phyloP scores from a whole-genome alignment of 192 early-diverging fungal genomes.

The Rhizophagus sp. region DNA sequence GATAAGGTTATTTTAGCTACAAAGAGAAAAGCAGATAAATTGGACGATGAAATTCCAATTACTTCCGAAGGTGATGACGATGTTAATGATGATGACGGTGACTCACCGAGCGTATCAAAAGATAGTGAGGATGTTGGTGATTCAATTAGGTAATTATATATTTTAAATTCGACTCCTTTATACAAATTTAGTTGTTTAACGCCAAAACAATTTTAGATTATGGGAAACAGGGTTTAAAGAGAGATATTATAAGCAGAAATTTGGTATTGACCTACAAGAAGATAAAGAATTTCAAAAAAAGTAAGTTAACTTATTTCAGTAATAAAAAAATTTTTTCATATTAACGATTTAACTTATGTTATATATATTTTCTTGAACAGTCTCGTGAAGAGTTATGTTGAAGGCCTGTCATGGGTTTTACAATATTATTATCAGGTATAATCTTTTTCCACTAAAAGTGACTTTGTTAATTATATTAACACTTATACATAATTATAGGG shows the following conservation, averaged over 20 bases:
- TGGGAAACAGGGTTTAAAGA: conserved; percentile 79
- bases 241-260: conserved; percentile 71
- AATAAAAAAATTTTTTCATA: neutral
- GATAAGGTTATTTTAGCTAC: neutral
- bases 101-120: conserved; percentile 11
- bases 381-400: conserved; percentile 82
- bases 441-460: neutral
- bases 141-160: conserved; percentile 38
- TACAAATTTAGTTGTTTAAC: neutral
- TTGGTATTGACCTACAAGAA: conserved; percentile 59
- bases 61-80: neutral
- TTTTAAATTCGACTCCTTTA: no score
- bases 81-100: no score
- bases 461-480: neutral
- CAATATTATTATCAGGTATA: conserved; percentile 87
- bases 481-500: conserved; percentile 44
- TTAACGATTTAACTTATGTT: neutral
- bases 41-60: conserved; percentile 52
- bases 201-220: conserved; percentile 43
- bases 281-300: conserved; percentile 56
- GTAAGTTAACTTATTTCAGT: conserved; percentile 38
- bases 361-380: conserved; percentile 20
- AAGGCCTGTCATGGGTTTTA: conserved; percentile 96
- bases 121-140: conserved; percentile 58
- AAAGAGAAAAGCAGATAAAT: conserved; percentile 35